phyloP scores from a whole-genome alignment of 371 early-diverging fungal genomes.

The Mucor saturninus region DNA sequence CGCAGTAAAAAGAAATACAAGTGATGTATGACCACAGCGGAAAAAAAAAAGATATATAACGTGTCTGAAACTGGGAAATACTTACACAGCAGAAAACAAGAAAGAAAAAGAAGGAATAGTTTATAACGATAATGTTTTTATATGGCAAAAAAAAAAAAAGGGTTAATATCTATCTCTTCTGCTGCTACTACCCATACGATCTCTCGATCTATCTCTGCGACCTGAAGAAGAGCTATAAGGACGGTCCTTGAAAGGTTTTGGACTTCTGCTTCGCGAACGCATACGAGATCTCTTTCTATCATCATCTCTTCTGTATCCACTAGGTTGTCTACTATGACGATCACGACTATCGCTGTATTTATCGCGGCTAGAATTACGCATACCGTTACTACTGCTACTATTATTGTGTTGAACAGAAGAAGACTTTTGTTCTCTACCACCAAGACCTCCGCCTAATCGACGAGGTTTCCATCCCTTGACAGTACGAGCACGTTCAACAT shows the following conservation, averaged over 20 bases:
- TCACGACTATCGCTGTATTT: slow-evolving; percentile 37
- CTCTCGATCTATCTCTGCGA: slow-evolving; percentile 56
- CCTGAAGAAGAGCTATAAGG: slow-evolving; percentile 7
- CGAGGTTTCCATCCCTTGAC: slow-evolving; percentile 96
- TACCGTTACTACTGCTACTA: slow-evolving; percentile 14
- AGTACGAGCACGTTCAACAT: slow-evolving; percentile 96
- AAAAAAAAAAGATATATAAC: too few relatives aligned
- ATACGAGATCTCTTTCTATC: slow-evolving; percentile 47
- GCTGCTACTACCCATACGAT: slow-evolving; percentile 48
- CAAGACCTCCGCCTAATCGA: slow-evolving; percentile 91
- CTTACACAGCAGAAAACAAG: too few relatives aligned
- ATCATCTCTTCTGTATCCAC: slow-evolving; percentile 40
- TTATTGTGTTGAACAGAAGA: slow-evolving; percentile 23
- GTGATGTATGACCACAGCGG: too few relatives aligned
- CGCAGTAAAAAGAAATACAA: too few relatives aligned
- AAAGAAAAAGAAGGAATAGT: too few relatives aligned
- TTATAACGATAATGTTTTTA: too few relatives aligned
- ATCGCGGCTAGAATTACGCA: slow-evolving; percentile 51
- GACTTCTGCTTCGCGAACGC: slow-evolving; percentile 50
- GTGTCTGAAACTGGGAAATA: too few relatives aligned
- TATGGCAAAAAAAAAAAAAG: neutral
- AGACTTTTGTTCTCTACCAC: slow-evolving; percentile 75
- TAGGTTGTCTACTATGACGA: slow-evolving; percentile 26
- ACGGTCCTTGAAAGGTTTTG: slow-evolving; percentile 43
- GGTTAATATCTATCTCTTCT: slow-evolving; percentile 62